Percentiles rank a stretch among this genome's conserved stretches.
Conservation (phyloP, 805 yeast genomes). For the Metschnikowia lochheadii region DNA sequence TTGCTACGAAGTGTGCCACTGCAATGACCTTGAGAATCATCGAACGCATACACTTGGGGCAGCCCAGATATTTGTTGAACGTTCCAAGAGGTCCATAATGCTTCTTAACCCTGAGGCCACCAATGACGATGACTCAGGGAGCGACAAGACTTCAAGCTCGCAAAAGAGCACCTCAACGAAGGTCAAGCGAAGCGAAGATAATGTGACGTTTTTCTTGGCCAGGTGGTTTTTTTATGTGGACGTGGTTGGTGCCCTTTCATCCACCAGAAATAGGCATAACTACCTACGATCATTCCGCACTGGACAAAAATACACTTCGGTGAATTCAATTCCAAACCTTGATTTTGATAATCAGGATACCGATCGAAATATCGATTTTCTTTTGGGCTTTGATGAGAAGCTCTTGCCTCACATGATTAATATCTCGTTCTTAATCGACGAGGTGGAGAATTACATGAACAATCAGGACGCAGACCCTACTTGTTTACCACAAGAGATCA, state of each 20-base stretch:
- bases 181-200: conserved; percentile 26
- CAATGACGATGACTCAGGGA: background rate
- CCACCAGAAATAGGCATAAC: conserved; percentile 40
- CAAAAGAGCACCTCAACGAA: background rate
- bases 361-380: conserved; percentile 50
- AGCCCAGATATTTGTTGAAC: conserved; percentile 53
- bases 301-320: conserved; percentile 18
- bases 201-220: conserved; percentile 51
- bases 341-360: conserved; percentile 19
- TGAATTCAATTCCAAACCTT: conserved; percentile 18
- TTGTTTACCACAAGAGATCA: conserved; percentile 22
- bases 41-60: conserved; percentile 67
- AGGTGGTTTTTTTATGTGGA: conserved; percentile 71
- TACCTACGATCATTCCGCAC: conserved; percentile 24
- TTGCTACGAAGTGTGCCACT: conserved; percentile 49
- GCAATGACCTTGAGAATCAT: conserved; percentile 49
- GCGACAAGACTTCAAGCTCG: background rate
- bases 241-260: conserved; percentile 57
- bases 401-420: conserved; percentile 57
- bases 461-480: conserved; percentile 8
- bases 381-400: conserved; percentile 63
- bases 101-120: background rate
- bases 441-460: conserved; percentile 21
- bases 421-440: conserved; percentile 34
- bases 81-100: conserved; percentile 23